phyloP scores from a whole-genome alignment of 352 stramenopile species.

The Phytophthora pluvialis region DNA sequence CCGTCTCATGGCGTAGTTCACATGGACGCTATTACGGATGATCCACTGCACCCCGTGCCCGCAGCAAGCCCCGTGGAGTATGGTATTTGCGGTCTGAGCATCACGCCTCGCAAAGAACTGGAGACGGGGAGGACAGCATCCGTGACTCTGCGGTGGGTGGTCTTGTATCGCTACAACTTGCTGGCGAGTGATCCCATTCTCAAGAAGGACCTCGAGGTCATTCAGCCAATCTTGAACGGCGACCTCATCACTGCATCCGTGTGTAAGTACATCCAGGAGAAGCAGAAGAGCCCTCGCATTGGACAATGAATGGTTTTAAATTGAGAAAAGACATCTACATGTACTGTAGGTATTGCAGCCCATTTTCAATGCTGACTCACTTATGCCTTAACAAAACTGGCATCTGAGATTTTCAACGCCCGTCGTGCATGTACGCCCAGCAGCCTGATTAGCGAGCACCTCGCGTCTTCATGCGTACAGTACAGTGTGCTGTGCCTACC shows the following conservation, averaged over 20 bases:
- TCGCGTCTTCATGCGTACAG: no score
- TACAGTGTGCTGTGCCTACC: no score
- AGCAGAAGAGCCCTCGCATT: neutral
- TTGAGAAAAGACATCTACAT: neutral
- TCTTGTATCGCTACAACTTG: constrained; percentile 31
- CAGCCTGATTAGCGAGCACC: no score
- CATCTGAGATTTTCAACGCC: no score
- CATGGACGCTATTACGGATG: constrained; percentile 28
- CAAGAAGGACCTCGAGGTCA: constrained; percentile 16
- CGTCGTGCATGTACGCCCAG: no score
- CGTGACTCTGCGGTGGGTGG: constrained; percentile 24
- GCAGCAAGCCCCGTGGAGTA: neutral
- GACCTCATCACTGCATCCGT: constrained; percentile 8
- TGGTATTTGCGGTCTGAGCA: constrained; percentile 16
- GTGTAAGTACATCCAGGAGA: constrained; percentile 8
- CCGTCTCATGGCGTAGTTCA: constrained; percentile 18
- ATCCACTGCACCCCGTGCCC: constrained; percentile 16
- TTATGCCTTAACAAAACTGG: no score
- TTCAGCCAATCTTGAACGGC: constrained; percentile 14
- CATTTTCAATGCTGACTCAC: no score
- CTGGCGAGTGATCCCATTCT: constrained; percentile 20
- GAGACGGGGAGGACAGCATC: neutral
- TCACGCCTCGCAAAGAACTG: constrained; percentile 19
- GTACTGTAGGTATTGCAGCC: no score
- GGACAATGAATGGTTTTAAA: no score